phyloP scores from a whole-genome alignment of 2,329 filamentous ascomycete genomes.

The Colletotrichum magnum region DNA sequence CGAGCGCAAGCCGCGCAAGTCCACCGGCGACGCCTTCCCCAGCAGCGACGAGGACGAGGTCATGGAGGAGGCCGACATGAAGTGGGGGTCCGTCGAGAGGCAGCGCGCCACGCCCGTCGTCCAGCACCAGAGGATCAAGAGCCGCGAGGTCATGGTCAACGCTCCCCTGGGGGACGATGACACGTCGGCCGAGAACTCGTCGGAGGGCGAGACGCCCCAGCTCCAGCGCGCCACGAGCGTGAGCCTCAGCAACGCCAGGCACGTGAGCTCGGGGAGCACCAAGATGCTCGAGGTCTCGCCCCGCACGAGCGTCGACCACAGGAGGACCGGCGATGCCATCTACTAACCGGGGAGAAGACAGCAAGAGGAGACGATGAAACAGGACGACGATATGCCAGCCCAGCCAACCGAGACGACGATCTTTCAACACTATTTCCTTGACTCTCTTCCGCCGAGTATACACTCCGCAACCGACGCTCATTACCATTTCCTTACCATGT shows the following conservation, averaged over 20 bases:
- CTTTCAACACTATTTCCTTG: slow-evolving; percentile 34
- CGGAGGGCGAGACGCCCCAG: slow-evolving; percentile 54
- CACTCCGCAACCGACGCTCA: slow-evolving; percentile 14
- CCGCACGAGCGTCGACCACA: slow-evolving; percentile 64
- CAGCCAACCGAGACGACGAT: slow-evolving; percentile 32
- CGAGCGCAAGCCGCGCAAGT: slow-evolving; percentile 51
- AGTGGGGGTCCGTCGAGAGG: slow-evolving; percentile 66
- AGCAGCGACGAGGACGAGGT: slow-evolving; percentile 73
- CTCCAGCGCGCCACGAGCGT: slow-evolving; percentile 79
- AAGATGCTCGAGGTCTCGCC: slow-evolving; percentile 78
- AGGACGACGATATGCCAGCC: slow-evolving; percentile 28
- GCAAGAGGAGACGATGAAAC: slow-evolving; percentile 10
- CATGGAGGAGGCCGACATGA: slow-evolving; percentile 59
- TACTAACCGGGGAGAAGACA: slow-evolving; percentile 19
- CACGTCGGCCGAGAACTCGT: slow-evolving; percentile 45
- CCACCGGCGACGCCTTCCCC: slow-evolving; percentile 65
- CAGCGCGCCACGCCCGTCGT: slow-evolving; percentile 50
- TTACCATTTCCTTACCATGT: slow-evolving; percentile 21
- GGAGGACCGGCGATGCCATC: slow-evolving; percentile 23
- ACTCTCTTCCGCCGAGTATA: slow-evolving; percentile 5
- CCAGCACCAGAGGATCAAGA: slow-evolving; percentile 59
- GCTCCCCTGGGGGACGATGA: slow-evolving; percentile 52
- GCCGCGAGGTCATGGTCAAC: slow-evolving; percentile 66
- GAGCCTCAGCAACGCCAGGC: slow-evolving; percentile 76
- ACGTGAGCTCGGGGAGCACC: slow-evolving; percentile 84